Conservation (phyloP, 768 basidiomycete species). For the Glaciozyma martinii region DNA sequence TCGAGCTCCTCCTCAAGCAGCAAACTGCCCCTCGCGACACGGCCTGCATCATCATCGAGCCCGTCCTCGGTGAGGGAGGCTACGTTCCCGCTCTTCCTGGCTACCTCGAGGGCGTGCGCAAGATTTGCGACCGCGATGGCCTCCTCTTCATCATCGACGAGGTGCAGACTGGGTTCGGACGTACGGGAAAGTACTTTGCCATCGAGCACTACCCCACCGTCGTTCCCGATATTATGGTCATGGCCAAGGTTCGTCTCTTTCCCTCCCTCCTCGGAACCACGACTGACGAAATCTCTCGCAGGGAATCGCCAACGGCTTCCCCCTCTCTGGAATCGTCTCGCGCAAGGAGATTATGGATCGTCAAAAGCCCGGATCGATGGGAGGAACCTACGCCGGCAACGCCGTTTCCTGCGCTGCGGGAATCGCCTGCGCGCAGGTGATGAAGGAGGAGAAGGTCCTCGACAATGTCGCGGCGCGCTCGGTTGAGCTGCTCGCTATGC, state of each 20-base stretch:
- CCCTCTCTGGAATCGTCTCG: constrained; percentile 75
- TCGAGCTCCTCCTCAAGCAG: constrained; percentile 68
- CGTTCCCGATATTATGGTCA: constrained; percentile 74
- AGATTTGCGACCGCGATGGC: constrained; percentile 75
- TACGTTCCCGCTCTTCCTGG: constrained; percentile 78
- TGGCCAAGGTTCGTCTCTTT: constrained; percentile 56
- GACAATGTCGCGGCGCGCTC: constrained; percentile 72
- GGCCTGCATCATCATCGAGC: constrained; percentile 87
- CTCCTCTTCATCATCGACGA: constrained; percentile 65
- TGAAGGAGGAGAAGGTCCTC: constrained; percentile 70
- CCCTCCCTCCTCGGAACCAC: constrained; percentile 4
- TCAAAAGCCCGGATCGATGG: constrained; percentile 71
- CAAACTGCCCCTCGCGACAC: constrained; percentile 76
- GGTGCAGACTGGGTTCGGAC: constrained; percentile 73
- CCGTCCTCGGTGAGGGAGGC: constrained; percentile 89
- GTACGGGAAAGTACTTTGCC: constrained; percentile 73
- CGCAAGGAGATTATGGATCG: constrained; percentile 70
- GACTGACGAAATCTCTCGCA: constrained; percentile 38
- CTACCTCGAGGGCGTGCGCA: constrained; percentile 69
- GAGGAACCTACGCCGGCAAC: constrained; percentile 77
- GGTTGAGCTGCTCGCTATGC: constrained; percentile 56
- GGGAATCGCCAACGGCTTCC: constrained; percentile 86
- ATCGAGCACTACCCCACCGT: constrained; percentile 69
- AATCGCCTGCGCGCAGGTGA: constrained; percentile 65
- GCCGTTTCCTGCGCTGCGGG: constrained; percentile 87